phyloP scores from a whole-genome alignment of 1,139 yeast genomes.

The Suhomyces kunorum region DNA sequence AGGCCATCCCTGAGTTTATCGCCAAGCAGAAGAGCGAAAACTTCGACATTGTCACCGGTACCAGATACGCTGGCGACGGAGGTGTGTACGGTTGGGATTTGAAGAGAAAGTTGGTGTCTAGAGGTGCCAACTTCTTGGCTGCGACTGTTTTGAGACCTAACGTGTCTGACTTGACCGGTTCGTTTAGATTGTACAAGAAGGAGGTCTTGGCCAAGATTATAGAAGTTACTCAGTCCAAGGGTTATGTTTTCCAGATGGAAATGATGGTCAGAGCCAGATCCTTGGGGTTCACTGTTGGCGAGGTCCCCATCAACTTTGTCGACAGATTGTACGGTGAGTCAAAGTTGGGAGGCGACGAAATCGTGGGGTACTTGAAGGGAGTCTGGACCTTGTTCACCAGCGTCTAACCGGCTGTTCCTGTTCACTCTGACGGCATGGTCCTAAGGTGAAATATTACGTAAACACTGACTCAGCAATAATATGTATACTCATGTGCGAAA shows the following conservation, averaged over 20 bases:
- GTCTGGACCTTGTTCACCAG: slow-evolving; percentile 70
- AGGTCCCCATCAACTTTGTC: slow-evolving; percentile 78
- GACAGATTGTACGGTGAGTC: slow-evolving; percentile 81
- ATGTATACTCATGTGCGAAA: slow-evolving; percentile 1
- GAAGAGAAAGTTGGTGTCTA: slow-evolving; percentile 73
- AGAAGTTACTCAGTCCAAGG: slow-evolving; percentile 71
- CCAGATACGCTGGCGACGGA: slow-evolving; percentile 79
- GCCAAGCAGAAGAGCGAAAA: slow-evolving; percentile 63
- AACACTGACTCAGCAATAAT: slow-evolving; percentile 1
- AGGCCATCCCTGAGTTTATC: slow-evolving; percentile 75
- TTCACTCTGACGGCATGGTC: too few species aligned
- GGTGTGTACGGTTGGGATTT: slow-evolving; percentile 88
- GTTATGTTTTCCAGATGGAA: slow-evolving; percentile 88
- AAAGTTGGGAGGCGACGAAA: slow-evolving; percentile 81
- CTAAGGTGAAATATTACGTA: too few species aligned
- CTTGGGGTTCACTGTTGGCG: slow-evolving; percentile 71
- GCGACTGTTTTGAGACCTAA: slow-evolving; percentile 70
- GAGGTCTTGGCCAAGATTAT: slow-evolving; percentile 67
- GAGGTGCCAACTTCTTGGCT: slow-evolving; percentile 83
- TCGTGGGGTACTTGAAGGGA: slow-evolving; percentile 74
- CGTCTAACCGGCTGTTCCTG: slow-evolving; percentile 48
- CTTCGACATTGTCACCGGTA: slow-evolving; percentile 82
- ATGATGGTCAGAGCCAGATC: slow-evolving; percentile 84
- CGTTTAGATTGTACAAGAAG: slow-evolving; percentile 76
- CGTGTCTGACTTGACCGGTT: slow-evolving; percentile 78